A percentile compares a stretch with the other conserved stretches of the same genome.
Evolutionary conservation across 305 asterid species (phyloP).

Genomic region (Solanum chacoense): DNA sequence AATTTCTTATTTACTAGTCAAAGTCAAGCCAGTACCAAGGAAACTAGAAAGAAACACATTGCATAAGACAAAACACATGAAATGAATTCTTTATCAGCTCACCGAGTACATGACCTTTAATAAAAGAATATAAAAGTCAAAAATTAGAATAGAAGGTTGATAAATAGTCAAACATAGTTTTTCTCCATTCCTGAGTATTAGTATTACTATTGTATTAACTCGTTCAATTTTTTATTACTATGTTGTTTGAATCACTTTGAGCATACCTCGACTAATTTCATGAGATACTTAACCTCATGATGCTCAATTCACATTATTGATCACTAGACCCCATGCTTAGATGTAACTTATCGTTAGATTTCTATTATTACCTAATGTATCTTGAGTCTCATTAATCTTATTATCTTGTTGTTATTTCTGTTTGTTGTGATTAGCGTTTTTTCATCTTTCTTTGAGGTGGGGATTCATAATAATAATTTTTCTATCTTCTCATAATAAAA

Average conservation of each 20-base stretch:
- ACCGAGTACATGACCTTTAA: background rate
- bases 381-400: background rate
- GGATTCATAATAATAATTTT: too few relatives aligned
- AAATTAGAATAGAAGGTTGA: background rate
- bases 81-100: background rate
- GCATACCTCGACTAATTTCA: too few relatives aligned
- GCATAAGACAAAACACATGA: background rate
- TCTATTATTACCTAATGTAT: background rate
- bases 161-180: background rate
- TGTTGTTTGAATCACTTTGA: fast-evolving
- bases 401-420: too few relatives aligned
- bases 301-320: background rate
- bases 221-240: background rate
- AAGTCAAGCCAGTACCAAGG: slow-evolving; percentile 64
- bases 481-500: too few relatives aligned
- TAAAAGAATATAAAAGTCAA: background rate
- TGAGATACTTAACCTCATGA: background rate
- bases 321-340: background rate
- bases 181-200: background rate
- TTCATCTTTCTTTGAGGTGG: background rate
- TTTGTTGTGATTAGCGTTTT: too few relatives aligned
- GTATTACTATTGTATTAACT: background rate
- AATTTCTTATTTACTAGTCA: slow-evolving; percentile 29
- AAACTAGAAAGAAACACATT: slow-evolving; percentile 6
- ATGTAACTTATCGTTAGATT: background rate